Base-by-base conservation (phyloP, 768 basidiomycete species). In the Hortiboletus flavorubellus region DNA sequence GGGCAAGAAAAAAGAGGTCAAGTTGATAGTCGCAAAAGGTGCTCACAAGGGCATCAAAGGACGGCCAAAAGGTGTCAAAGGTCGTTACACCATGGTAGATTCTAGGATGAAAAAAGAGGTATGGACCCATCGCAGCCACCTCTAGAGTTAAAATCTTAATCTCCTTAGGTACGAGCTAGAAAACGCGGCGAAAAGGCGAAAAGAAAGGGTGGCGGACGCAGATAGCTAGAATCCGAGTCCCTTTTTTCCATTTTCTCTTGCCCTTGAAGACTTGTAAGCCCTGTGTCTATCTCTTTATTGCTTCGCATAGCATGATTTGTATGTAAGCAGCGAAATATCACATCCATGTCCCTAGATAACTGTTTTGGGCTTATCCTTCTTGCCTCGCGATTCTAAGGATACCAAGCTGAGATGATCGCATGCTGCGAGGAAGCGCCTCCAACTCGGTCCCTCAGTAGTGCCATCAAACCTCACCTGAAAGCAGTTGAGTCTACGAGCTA, bases 1-100 rank as follows among this genome's bases (percentile, higher is more conserved):
- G 51, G 81, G 81, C 42, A 87, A 86, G 43, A 86, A 84, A 70
- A 89, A 85, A 68, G 86, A 87, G 21, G 73, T 93, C 59, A 92
- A 93, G 71, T 72, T 97, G 9, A 85, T 99, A 23, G 96, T 98
- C 9, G 96, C 96, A 2, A 92, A 89, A 68, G 97, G 96, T 45
- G 78, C 81, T 6, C 89, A 95, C 69, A 92, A 83, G 64, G 97
- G 93, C 44, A 67, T 96, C 54, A 89, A 93, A 74, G 97, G 96
- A 15, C 75, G 97, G 49, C 96, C 97, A 29, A 96, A 89, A 69
- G 97, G 97, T 58, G 87, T 98, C 55, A 98, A 97, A 74, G 97
- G 96, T 33, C 82, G 90, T 46, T 98, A 97, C 72, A 76, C 86
- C 38, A 97, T 97, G 92, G 93, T 96, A 1, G 95, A 97, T 72